These are phyloP conservation scores for Hortiboletus flavorubellus DNA, from an alignment of 768 basidiomycete species.

Conservation along the genomic window DNA sequence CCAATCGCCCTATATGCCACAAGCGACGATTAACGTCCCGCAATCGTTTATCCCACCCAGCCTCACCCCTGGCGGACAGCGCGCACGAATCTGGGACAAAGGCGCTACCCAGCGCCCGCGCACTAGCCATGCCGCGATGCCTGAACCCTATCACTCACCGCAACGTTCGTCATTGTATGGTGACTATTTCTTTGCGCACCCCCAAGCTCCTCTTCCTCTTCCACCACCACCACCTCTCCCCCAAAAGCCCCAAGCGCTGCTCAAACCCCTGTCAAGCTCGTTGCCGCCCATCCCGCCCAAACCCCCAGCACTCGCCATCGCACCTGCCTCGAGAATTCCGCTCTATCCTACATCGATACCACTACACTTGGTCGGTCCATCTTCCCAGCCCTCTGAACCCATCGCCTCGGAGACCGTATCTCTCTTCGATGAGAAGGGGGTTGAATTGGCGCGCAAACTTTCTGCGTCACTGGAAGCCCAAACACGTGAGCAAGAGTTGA, in stretches of 20 bases:
- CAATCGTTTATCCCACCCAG: conserved; percentile 21
- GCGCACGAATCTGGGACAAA: conserved; percentile 21
- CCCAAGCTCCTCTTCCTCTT: conserved; percentile 20
- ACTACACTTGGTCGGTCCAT: conserved; percentile 12
- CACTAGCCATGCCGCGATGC: conserved; percentile 5
- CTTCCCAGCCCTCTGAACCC: conserved; percentile 4
- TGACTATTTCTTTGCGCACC: conserved; percentile 23
- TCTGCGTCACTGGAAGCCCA: conserved; percentile 37
- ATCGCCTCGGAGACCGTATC: conserved; percentile 13
- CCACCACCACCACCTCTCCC: conserved; percentile 31
- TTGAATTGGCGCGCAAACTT: conserved; percentile 47
- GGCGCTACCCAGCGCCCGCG: conserved; percentile 8
- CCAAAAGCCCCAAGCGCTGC: conserved; percentile 26
- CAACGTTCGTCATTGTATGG: conserved; percentile 25
- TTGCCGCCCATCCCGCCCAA: conserved; percentile 43
- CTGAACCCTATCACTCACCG: conserved; percentile 10
- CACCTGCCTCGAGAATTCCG: conserved; percentile 23
- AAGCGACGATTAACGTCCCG: background rate
- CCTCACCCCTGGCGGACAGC: conserved; percentile 25
- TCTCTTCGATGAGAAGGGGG: conserved; percentile 41
- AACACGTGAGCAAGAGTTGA: conserved; percentile 23
- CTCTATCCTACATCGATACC: conserved; percentile 35
- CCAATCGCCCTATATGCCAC: background rate
- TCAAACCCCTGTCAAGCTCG: conserved; percentile 31
- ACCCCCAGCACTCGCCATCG: conserved; percentile 23